Conservation (phyloP, 2,329 filamentous ascomycete genomes). For the Juglanconis juglandina region DNA sequence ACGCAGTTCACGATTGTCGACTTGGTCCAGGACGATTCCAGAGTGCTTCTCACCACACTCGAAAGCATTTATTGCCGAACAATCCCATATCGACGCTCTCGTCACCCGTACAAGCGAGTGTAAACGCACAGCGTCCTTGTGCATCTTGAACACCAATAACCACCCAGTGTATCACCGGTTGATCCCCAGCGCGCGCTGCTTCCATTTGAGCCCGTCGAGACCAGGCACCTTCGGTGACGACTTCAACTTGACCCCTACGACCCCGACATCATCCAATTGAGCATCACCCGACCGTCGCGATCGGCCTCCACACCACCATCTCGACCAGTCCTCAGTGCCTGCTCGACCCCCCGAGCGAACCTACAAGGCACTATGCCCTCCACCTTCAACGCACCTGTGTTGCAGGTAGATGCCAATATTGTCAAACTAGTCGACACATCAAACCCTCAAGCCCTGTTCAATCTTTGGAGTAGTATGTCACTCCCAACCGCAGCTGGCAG, state of each 20-base stretch:
- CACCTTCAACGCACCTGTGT: slow-evolving; percentile 76
- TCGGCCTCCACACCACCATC: slow-evolving; percentile 23
- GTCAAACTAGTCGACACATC: slow-evolving; percentile 94
- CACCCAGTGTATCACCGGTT: background rate
- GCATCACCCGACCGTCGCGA: slow-evolving; percentile 19
- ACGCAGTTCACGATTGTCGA: background rate
- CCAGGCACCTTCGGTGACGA: slow-evolving; percentile 11
- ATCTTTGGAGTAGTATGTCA: slow-evolving; percentile 90
- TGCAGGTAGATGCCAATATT: slow-evolving; percentile 86
- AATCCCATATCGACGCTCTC: background rate
- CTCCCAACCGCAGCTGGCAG: background rate
- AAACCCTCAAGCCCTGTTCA: slow-evolving; percentile 89
- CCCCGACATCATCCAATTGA: slow-evolving; percentile 7
- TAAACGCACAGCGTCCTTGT: background rate
- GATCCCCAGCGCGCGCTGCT: background rate
- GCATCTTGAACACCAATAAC: background rate
- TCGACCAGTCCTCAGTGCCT: slow-evolving; percentile 20
- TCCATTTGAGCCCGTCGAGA: background rate
- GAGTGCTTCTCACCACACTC: background rate
- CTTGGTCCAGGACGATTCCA: background rate
- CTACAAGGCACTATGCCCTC: slow-evolving; percentile 66
- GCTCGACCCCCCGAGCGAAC: slow-evolving; percentile 37
- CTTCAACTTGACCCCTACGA: background rate
- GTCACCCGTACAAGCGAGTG: background rate
- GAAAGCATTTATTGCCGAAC: background rate